Evolutionary conservation across 371 early-diverging fungal species (phyloP).

Genomic region (Chytridiales sp.): DNA sequence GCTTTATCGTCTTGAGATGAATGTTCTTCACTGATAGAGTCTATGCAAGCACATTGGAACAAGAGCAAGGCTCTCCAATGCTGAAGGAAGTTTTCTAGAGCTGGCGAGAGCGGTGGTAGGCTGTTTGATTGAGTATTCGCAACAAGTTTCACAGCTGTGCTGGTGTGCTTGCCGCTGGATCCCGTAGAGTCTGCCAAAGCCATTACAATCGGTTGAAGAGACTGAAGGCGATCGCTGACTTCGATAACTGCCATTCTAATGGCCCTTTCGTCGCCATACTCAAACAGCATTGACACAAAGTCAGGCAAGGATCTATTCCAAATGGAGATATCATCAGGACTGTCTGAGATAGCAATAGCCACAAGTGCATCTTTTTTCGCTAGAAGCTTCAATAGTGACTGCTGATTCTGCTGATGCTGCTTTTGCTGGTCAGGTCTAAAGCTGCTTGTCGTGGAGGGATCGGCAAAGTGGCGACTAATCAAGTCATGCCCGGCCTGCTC

Average conservation of each 20-base stretch:
- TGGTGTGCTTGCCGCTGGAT: not conserved
- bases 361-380: constrained; percentile 34
- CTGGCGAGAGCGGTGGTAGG: too few relatives aligned
- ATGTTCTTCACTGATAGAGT: too few relatives aligned
- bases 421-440: constrained; percentile 36
- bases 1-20: too few relatives aligned
- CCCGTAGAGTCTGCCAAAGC: not conserved
- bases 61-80: too few relatives aligned
- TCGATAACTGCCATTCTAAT: constrained; percentile 62
- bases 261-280: constrained; percentile 57
- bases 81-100: too few relatives aligned
- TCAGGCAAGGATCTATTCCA: constrained; percentile 63
- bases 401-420: constrained; percentile 34
- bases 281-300: constrained; percentile 61
- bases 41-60: too few relatives aligned
- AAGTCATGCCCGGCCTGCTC: constrained; percentile 35
- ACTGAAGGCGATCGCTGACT: constrained; percentile 60
- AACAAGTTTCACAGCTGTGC: not conserved
- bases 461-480: constrained; percentile 35
- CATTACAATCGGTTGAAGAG: constrained; percentile 54
- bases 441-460: constrained; percentile 20
- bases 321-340: constrained; percentile 28
- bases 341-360: constrained; percentile 31
- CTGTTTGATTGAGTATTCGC: not conserved
- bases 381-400: constrained; percentile 24